Conservation (phyloP, 2,329 filamentous ascomycete genomes). For the Epichloe glyceriae region DNA sequence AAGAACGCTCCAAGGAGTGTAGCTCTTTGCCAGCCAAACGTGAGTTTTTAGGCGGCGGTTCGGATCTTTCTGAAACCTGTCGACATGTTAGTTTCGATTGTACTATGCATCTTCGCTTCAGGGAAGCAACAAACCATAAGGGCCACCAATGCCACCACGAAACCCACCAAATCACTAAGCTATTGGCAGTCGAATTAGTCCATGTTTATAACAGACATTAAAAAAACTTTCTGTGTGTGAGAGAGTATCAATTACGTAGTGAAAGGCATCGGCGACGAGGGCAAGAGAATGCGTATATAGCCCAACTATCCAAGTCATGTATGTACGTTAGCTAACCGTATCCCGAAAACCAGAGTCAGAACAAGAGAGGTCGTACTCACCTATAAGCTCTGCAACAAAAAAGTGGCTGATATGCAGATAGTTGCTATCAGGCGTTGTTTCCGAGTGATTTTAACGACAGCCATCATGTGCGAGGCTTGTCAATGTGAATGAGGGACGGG, state of each 20-base stretch:
- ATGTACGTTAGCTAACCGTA: not conserved
- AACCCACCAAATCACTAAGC: slow-evolving; percentile 60
- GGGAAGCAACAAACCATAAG: slow-evolving; percentile 35
- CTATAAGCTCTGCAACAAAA: slow-evolving; percentile 37
- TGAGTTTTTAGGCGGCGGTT: slow-evolving; percentile 34
- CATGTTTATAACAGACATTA: not conserved
- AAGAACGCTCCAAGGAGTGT: slow-evolving; percentile 67
- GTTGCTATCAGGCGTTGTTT: slow-evolving; percentile 34
- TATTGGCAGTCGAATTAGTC: slow-evolving; percentile 15
- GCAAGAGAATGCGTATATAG: slow-evolving; percentile 61
- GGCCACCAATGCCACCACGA: slow-evolving; percentile 52
- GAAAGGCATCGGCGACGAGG: slow-evolving; percentile 65
- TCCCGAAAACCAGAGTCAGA: no score
- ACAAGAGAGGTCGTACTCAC: slow-evolving; percentile 16
- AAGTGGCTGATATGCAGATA: slow-evolving; percentile 38
- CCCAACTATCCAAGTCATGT: slow-evolving; percentile 32
- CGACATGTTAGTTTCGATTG: not conserved
- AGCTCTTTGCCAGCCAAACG: slow-evolving; percentile 67
- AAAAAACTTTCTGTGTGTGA: not conserved
- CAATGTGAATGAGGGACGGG: not conserved
- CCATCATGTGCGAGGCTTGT: slow-evolving; percentile 8
- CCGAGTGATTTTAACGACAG: slow-evolving; percentile 11
- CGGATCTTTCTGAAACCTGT: slow-evolving; percentile 39
- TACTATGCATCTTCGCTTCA: not conserved
- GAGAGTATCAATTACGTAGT: slow-evolving; percentile 40